A percentile compares a stretch with the other conserved stretches of the same genome.
Evolutionary conservation across 495 filamentous ascomycete genomes (phyloP).

Genomic region (Jackrogersella multiformis): DNA sequence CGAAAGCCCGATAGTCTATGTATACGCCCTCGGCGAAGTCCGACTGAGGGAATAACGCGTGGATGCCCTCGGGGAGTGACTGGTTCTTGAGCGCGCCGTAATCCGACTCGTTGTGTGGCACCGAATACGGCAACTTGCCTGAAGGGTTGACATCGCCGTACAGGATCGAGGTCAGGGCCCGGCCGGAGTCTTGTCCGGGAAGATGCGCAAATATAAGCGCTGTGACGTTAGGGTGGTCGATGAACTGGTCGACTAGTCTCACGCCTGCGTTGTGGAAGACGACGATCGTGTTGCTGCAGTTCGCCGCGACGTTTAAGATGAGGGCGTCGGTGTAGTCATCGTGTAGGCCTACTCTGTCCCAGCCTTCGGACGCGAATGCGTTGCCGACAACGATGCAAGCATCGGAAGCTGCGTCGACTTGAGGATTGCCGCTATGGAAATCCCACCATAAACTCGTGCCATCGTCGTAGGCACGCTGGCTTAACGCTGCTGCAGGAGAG

Average conservation of each 20-base stretch:
- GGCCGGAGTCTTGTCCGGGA: constrained; percentile 69
- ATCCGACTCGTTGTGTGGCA: constrained; percentile 70
- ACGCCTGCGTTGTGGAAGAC: constrained; percentile 69
- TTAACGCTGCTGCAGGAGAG: constrained; percentile 68
- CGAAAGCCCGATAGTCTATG: constrained; percentile 75
- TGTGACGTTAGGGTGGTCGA: constrained; percentile 70
- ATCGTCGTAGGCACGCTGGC: constrained; percentile 62
- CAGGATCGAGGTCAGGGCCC: constrained; percentile 64
- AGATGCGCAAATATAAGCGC: constrained; percentile 69
- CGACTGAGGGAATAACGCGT: constrained; percentile 62
- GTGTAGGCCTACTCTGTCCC: constrained; percentile 52
- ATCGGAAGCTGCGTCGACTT: constrained; percentile 63
- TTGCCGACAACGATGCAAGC: constrained; percentile 74
- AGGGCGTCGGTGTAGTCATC: constrained; percentile 66
- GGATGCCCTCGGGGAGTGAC: constrained; percentile 48
- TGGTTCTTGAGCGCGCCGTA: constrained; percentile 58
- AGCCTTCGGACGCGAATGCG: constrained; percentile 65
- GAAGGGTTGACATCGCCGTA: constrained; percentile 68
- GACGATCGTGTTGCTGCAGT: constrained; percentile 70
- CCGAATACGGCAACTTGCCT: constrained; percentile 76
- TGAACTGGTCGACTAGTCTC: constrained; percentile 65
- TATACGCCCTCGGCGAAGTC: constrained; percentile 72
- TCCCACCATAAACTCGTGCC: constrained; percentile 63
- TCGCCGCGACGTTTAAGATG: constrained; percentile 63
- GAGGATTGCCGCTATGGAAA: constrained; percentile 50